Percentiles rank a stretch among this genome's conserved stretches.
Conservation (phyloP, 306 rosid species). For the Dryas alaskensis region DNA sequence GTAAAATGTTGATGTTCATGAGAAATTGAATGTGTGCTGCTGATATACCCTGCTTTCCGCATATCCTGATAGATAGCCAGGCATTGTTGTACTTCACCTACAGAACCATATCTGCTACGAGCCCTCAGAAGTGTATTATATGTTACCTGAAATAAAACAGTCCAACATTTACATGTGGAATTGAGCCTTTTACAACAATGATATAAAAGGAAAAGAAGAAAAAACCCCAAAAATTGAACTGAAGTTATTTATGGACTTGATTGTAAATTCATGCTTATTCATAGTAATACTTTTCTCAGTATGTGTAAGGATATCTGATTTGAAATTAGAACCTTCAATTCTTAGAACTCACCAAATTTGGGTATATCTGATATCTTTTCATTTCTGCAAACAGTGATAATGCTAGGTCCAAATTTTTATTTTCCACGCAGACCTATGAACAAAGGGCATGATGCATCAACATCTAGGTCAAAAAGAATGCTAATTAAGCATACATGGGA, state of each 20-base stretch:
- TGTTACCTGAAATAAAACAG: slow-evolving; percentile 60
- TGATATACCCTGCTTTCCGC: slow-evolving; percentile 83
- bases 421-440: slow-evolving; percentile 75
- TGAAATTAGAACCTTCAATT: background rate
- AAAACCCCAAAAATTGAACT: background rate
- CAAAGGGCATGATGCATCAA: slow-evolving; percentile 31
- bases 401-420: slow-evolving; percentile 57
- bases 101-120: slow-evolving; percentile 69
- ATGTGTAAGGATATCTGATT: background rate
- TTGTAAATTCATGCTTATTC: background rate
- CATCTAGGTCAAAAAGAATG: slow-evolving; percentile 17
- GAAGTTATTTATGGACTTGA: background rate
- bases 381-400: slow-evolving; percentile 68
- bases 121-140: slow-evolving; percentile 82
- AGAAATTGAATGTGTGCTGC: slow-evolving; percentile 1
- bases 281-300: background rate
- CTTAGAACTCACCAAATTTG: slow-evolving; percentile 66
- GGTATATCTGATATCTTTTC: slow-evolving; percentile 64
- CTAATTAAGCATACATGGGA: background rate
- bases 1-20: slow-evolving; percentile 14
- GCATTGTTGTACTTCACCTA: slow-evolving; percentile 82
- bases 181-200: background rate
- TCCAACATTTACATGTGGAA: slow-evolving; percentile 1
- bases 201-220: too few relatives aligned
- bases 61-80: slow-evolving; percentile 81